Evolutionary conservation across 2,329 filamentous ascomycete species (phyloP), one percentile per base, ranked within the genome.

Genomic region (Fusarium guadeloupense): DNA sequence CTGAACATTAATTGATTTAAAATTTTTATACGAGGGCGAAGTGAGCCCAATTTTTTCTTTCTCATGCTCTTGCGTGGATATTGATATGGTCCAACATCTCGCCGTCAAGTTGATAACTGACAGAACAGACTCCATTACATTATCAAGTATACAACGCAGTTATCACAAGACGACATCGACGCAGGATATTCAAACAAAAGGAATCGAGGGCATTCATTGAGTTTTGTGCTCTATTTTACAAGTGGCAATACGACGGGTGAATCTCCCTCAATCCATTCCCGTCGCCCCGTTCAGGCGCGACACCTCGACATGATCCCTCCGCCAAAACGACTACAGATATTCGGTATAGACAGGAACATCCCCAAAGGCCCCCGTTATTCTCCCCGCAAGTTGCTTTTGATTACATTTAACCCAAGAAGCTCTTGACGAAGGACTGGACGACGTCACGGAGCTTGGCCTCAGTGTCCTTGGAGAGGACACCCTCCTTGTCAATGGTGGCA

Each of bases 401-500:
- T 67, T 66, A 65, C 64, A 70, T 74, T 85, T 85, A 86, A 75
- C 77, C 77, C 64, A 81, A 73, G 87, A 97, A 98, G 87, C 88
- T 92, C 91, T 97, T 96, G 85, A 92, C 96, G 88, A 97, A 98
- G 80, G 75, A 84, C 72, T 72, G 65, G 73, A 92, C 86, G 74
- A 91, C 82, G 59, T 95, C 89, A 85, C 88, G 91, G 75, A 96
- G 82, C 84, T 87, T 91, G 68, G 80, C 83, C 85, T 96, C 95
- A 43, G 93, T 84, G 33, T 97, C 94, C 88, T 97, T 97, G 90
- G 91, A 95, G 78, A 99, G 81, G 66, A 92, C 86, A 79, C 94
- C 94, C 87, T 98, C 93, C 87, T 94, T 95, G 75, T 96, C 93
- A 71, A 99, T 97, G 73, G 87, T 89, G 73, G 88, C 83, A 66